A percentile compares a stretch with the other conserved stretches of the same genome.
Conservation (phyloP, 495 filamentous ascomycete genomes). For the Bryoglossum gracile region DNA sequence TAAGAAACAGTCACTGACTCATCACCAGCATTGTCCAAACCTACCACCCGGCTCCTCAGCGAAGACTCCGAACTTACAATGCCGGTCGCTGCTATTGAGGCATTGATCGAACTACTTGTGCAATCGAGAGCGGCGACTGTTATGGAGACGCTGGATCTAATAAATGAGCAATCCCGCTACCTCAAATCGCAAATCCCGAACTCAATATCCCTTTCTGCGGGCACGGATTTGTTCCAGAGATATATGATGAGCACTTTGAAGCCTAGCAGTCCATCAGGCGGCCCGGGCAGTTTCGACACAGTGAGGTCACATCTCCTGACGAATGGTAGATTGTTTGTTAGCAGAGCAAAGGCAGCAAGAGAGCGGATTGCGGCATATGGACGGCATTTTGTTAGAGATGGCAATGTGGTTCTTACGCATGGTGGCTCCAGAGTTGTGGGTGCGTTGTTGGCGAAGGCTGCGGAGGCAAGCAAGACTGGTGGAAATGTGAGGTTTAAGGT, state of each 20-base stretch:
- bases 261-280: constrained; percentile 14
- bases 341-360: constrained; percentile 76
- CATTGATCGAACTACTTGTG: constrained; percentile 76
- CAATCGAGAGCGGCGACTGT: constrained; percentile 72
- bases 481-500: constrained; percentile 67
- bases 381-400: constrained; percentile 66
- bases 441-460: constrained; percentile 64
- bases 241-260: constrained; percentile 69
- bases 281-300: constrained; percentile 62
- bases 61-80: constrained; percentile 81
- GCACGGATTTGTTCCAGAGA: constrained; percentile 91
- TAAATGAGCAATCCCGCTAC: constrained; percentile 63
- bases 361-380: constrained; percentile 75
- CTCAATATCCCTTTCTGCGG: constrained; percentile 83
- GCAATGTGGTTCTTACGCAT: constrained; percentile 75
- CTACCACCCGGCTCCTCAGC: constrained; percentile 42
- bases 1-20: constrained; percentile 10
- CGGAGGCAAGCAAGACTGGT: constrained; percentile 48
- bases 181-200: constrained; percentile 74
- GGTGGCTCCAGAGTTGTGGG: constrained; percentile 80
- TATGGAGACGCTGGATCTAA: constrained; percentile 83
- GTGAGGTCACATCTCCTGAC: constrained; percentile 74
- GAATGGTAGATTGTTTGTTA: constrained; percentile 79
- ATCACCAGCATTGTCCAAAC: constrained; percentile 43
- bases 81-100: constrained; percentile 93